phyloP scores from a whole-genome alignment of 257 asterid species.

The Leonotis leonurus region DNA sequence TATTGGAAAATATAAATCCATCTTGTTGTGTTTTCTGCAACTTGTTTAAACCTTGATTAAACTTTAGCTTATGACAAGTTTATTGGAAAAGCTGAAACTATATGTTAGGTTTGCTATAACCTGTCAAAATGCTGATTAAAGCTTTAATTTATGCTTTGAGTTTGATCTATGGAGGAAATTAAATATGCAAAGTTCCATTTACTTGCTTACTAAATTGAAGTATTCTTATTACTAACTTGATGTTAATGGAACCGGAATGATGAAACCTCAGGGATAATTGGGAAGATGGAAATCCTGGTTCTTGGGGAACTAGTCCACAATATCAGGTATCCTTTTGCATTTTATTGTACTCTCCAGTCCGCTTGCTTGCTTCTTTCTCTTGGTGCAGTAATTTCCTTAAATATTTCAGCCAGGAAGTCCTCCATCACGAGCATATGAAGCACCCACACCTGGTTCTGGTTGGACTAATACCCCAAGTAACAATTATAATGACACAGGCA shows the following conservation, averaged over 20 bases:
- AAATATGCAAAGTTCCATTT: background rate
- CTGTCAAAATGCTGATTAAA: background rate
- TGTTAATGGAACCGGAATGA: constrained; percentile 15
- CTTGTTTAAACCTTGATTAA: background rate
- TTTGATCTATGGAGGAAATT: background rate
- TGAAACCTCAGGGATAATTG: constrained; percentile 66
- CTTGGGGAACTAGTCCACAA: constrained; percentile 97
- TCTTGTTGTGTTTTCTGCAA: background rate
- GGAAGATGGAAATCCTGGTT: constrained; percentile 97
- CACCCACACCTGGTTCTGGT: constrained; percentile 96
- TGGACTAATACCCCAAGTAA: constrained; percentile 57
- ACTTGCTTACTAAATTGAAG: background rate
- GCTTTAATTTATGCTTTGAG: background rate
- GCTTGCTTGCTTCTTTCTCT: background rate
- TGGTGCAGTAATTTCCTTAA: background rate
- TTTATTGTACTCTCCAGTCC: background rate
- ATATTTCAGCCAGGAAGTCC: constrained; percentile 80
- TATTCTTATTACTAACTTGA: constrained; percentile 7
- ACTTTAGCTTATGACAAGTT: background rate
- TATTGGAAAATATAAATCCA: background rate
- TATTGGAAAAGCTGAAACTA: background rate
- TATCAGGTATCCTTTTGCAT: constrained; percentile 52
- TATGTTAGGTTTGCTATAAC: background rate
- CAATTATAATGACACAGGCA: constrained; percentile 69
- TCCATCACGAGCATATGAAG: constrained; percentile 82